These are phyloP conservation scores for Cymbidium sinense DNA, from an alignment of 106 monocot genomes.

Conservation along the genomic window DNA sequence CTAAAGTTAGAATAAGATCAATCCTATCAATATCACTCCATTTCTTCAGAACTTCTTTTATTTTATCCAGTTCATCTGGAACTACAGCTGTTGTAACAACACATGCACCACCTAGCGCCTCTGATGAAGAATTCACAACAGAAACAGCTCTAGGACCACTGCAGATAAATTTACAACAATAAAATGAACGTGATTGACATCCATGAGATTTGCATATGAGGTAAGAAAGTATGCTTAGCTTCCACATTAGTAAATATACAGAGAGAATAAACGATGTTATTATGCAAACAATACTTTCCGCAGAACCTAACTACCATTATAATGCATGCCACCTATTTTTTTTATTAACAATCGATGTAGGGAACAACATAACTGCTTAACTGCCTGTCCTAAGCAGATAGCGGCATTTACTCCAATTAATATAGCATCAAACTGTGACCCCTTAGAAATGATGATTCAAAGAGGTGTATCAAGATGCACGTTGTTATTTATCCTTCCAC, in stretches of 20 bases:
- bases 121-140: conserved; percentile 79
- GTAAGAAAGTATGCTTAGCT: neutral
- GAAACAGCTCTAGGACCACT: conserved; percentile 92
- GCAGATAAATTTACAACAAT: conserved; percentile 5
- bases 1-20: conserved; percentile 87
- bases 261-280: neutral
- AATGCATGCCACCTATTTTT: neutral
- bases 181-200: neutral
- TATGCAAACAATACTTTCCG: neutral
- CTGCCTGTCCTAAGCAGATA: conserved; percentile 34
- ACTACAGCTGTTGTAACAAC: conserved; percentile 74
- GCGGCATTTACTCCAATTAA: conserved; percentile 23
- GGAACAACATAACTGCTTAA: conserved; percentile 11
- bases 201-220: neutral
- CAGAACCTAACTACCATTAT: neutral
- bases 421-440: conserved; percentile 84
- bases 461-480: conserved; percentile 86
- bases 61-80: conserved; percentile 70
- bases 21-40: conserved; percentile 88
- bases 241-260: neutral
- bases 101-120: conserved; percentile 67
- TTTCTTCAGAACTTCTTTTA: conserved; percentile 41
- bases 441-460: conserved; percentile 49
- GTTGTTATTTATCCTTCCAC: neutral
- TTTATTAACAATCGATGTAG: neutral